phyloP scores from a whole-genome alignment of 768 basidiomycete genomes.

The Serendipita sp. region DNA sequence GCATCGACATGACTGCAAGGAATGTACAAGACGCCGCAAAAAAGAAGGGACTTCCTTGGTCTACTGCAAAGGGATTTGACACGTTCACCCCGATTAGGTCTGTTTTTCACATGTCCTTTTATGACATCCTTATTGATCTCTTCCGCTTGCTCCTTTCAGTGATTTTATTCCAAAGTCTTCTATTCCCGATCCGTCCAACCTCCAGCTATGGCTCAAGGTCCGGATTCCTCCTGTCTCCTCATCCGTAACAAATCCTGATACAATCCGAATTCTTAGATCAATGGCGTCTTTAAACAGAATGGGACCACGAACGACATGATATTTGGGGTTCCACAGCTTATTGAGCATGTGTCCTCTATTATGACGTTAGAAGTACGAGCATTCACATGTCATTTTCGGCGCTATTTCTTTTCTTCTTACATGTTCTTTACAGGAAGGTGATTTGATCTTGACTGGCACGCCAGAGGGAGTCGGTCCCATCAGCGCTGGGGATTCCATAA shows the following conservation, averaged over 20 bases:
- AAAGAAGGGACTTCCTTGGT: slow-evolving; percentile 91
- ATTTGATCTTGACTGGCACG: slow-evolving; percentile 83
- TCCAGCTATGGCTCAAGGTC: slow-evolving; percentile 65
- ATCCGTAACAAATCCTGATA: too few species aligned
- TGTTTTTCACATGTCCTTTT: slow-evolving; percentile 12
- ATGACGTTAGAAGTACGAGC: slow-evolving; percentile 85
- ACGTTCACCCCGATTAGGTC: slow-evolving; percentile 89
- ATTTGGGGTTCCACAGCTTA: slow-evolving; percentile 73
- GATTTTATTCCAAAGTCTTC: slow-evolving; percentile 64
- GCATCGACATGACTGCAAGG: slow-evolving; percentile 91
- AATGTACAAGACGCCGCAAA: slow-evolving; percentile 91
- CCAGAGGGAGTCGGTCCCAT: slow-evolving; percentile 82
- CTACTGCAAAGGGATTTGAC: slow-evolving; percentile 92
- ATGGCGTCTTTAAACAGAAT: slow-evolving; percentile 67
- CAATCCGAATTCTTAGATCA: too few species aligned
- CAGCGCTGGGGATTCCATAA: slow-evolving; percentile 57
- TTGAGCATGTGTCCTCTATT: slow-evolving; percentile 85
- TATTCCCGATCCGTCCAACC: slow-evolving; percentile 56
- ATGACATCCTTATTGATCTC: neutral
- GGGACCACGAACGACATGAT: slow-evolving; percentile 85
- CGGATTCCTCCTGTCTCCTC: too few species aligned
- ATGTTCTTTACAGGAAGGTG: slow-evolving; percentile 52
- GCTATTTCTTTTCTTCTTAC: slow-evolving; percentile 14
- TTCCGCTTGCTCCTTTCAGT: slow-evolving; percentile 23
- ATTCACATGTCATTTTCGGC: slow-evolving; percentile 14